Evolutionary conservation across 371 early-diverging fungal genomes (phyloP).

Genomic region (Mucor ambiguus): DNA sequence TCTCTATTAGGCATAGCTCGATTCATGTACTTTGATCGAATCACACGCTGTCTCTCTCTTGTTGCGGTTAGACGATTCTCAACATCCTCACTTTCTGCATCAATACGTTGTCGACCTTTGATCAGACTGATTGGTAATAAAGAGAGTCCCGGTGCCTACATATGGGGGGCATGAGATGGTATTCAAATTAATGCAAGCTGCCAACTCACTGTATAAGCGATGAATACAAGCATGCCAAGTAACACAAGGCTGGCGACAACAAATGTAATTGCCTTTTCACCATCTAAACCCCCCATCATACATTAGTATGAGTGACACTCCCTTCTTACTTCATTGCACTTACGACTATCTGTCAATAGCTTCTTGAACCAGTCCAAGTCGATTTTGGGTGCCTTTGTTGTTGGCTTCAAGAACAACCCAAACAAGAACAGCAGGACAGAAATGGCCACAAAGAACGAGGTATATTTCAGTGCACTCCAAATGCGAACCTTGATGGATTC

Average conservation of each 20-base stretch:
- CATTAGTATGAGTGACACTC: background rate
- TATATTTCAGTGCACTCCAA: constrained; percentile 54
- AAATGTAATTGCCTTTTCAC: constrained; percentile 46
- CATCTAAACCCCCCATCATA: constrained; percentile 24
- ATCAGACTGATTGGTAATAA: constrained; percentile 54
- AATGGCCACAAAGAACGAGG: constrained; percentile 58
- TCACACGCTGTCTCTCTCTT: constrained; percentile 47
- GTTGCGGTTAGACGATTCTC: constrained; percentile 35
- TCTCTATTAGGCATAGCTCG: constrained; percentile 44
- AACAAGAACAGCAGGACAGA: constrained; percentile 42
- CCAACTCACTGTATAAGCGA: constrained; percentile 48
- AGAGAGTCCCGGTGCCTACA: constrained; percentile 60
- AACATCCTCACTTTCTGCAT: constrained; percentile 44
- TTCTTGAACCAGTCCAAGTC: constrained; percentile 61
- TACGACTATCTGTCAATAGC: constrained; percentile 51
- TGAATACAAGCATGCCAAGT: constrained; percentile 45
- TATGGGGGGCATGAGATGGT: background rate
- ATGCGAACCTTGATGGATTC: constrained; percentile 34
- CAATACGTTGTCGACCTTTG: constrained; percentile 42
- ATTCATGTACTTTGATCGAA: constrained; percentile 42
- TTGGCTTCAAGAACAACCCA: constrained; percentile 52
- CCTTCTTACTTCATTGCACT: constrained; percentile 4
- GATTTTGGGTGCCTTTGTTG: constrained; percentile 34
- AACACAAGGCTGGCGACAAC: constrained; percentile 44
- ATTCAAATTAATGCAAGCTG: background rate